Conservation (phyloP, 108 stramenopile species). For the Skeletonema tropicum region DNA sequence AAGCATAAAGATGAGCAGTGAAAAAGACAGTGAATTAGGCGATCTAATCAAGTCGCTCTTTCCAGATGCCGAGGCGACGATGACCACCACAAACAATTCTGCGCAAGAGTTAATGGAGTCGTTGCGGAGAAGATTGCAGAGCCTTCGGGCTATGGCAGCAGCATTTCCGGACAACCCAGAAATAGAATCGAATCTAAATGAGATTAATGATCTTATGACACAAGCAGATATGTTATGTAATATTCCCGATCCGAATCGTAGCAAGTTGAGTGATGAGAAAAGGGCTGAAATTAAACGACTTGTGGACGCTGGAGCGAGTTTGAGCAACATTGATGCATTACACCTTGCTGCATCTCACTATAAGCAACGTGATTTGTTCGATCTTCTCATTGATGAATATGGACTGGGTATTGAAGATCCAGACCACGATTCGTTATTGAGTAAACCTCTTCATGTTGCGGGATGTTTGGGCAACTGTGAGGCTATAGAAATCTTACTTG, state of each 20-base stretch:
- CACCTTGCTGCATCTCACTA: constrained; percentile 12
- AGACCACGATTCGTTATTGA: background rate
- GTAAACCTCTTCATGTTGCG: background rate
- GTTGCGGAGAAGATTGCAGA: too few relatives aligned
- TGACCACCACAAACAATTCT: too few relatives aligned
- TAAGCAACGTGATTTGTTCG: constrained; percentile 19
- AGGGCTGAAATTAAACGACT: constrained; percentile 21
- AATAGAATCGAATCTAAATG: too few relatives aligned
- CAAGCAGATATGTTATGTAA: background rate
- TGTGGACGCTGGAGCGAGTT: constrained; percentile 10
- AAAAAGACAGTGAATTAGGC: background rate
- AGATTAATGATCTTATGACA: too few relatives aligned
- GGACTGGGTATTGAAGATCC: constrained; percentile 4
- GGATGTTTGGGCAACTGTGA: background rate
- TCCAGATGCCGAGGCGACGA: background rate
- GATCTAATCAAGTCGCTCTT: background rate
- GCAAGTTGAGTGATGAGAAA: constrained; percentile 25
- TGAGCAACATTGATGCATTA: constrained; percentile 14
- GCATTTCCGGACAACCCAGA: too few relatives aligned
- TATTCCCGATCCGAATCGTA: background rate
- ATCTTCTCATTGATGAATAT: constrained; percentile 24
- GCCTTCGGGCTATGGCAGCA: too few relatives aligned
- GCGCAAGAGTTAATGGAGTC: too few relatives aligned
- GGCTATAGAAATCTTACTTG: constrained; percentile 23
- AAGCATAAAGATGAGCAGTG: too few relatives aligned